Evolutionary conservation across 2,329 filamentous ascomycete species (phyloP), one percentile per base, ranked within the genome.

Genomic region (Coniochaeta ligniaria): DNA sequence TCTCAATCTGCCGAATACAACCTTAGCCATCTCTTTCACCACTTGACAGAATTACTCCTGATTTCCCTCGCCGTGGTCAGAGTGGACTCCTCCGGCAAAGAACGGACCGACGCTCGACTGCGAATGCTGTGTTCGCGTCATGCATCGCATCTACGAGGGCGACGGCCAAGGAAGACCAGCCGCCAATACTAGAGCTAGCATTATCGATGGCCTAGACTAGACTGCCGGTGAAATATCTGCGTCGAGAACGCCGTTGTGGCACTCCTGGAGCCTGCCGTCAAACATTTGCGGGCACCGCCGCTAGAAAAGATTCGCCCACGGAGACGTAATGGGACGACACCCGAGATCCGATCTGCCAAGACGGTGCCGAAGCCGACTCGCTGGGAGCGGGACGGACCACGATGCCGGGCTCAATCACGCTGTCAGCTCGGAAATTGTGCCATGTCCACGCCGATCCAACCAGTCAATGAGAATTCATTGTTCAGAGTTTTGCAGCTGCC

Each of bases 141-240:
- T 81, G 28, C 80, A 83, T 63, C 75, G 76, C 52, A 69, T 73
- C 45, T 67, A 74, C 24, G 65, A 73, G 7, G 62, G 69, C 1
- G 73, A 78, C 60, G 78, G 78, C 2, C 69, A 63, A 4, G 69
- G 73, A 5, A 68, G 72, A 26, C 35, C 69, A 0, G 76, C 72
- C 0, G 61, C 81, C 9, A 76, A 72, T 22, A 67, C 83, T 63
- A 83, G 82, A 68, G 80, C 76, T 3, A 80, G 80, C 0, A 71
- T 74, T 12, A 62, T 81, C 17, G 66, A 77, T 22, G 78, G 75
- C 0, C 64, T 82, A 33, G 69, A 72, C 33, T 76, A 77, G 70
- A 65, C 71, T 1, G 67, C 66, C 0, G 76, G 71, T 1, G 72
- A 67, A 60, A 83, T 60, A 82, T 82, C 20, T 83, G 72, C 61